A percentile compares a stretch with the other conserved stretches of the same genome.
phyloP scores from a whole-genome alignment of 768 basidiomycete genomes.

The Megacollybia marginata region DNA sequence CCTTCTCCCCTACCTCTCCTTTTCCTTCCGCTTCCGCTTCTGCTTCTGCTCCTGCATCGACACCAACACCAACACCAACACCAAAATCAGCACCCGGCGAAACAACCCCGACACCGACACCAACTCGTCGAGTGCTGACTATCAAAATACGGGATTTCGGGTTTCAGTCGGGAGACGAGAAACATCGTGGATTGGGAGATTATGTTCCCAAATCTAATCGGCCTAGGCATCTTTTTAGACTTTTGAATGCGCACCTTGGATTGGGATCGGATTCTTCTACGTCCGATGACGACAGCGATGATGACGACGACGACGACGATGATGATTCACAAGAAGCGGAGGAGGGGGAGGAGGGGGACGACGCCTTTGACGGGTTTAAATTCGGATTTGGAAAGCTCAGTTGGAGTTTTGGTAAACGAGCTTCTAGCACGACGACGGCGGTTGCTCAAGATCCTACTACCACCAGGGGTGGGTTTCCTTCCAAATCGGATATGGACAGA shows the following conservation, averaged over 20 bases:
- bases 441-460: too few species aligned
- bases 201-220: neutral
- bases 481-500: neutral
- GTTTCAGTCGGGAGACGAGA: conserved; percentile 1
- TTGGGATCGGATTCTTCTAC: too few species aligned
- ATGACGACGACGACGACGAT: neutral
- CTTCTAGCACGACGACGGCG: too few species aligned
- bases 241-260: neutral
- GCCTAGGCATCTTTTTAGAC: neutral
- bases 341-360: neutral
- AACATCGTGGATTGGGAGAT: conserved; percentile 3
- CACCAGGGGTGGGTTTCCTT: too few species aligned
- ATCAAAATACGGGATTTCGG: conserved; percentile 1
- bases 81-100: too few species aligned
- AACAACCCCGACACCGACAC: too few species aligned
- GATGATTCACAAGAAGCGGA: neutral
- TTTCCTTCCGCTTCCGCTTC: too few species aligned
- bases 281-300: neutral
- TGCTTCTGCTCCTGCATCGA: too few species aligned
- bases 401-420: neutral
- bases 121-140: too few species aligned
- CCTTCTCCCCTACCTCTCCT: too few species aligned
- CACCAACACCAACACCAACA: too few species aligned
- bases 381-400: neutral
- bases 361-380: neutral